phyloP scores from a whole-genome alignment of 306 rosid genomes.

The Vigna radiata region DNA sequence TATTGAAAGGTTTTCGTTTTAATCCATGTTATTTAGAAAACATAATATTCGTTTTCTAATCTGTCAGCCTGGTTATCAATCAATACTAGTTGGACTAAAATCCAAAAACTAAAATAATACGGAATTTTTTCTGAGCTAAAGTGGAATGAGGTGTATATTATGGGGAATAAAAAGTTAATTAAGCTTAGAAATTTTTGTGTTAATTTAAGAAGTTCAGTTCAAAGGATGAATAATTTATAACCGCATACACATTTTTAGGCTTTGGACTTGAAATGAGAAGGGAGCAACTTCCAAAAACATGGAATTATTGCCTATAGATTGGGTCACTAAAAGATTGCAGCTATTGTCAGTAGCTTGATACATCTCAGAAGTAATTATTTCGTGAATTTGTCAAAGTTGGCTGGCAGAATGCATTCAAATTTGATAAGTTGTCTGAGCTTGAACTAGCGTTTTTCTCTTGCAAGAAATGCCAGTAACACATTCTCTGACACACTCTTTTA shows the following conservation, averaged over 20 bases:
- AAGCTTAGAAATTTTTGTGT: background rate
- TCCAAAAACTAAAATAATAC: background rate
- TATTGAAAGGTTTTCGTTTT: background rate
- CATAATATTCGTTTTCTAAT: background rate
- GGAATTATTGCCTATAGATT: background rate
- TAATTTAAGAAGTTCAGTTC: background rate
- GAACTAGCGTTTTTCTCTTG: background rate
- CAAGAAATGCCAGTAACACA: too few relatives aligned
- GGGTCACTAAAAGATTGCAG: background rate
- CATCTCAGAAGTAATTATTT: constrained; percentile 12
- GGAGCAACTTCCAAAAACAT: background rate
- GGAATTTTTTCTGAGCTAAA: background rate
- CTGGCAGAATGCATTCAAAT: background rate
- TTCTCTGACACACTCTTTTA: background rate
- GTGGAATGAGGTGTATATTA: background rate
- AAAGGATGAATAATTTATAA: constrained; percentile 16
- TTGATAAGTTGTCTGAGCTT: background rate
- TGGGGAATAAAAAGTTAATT: background rate
- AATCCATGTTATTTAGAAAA: background rate
- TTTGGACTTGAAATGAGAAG: constrained; percentile 26
- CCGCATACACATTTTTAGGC: constrained; percentile 15
- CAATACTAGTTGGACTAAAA: background rate
- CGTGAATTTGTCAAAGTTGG: background rate
- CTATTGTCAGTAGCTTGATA: background rate
- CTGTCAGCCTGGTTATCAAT: background rate